Percentiles rank a stretch among this genome's conserved stretches.
Evolutionary conservation across 139 green algal genomes (phyloP).

Genomic region (Chlorella vulgaris): DNA sequence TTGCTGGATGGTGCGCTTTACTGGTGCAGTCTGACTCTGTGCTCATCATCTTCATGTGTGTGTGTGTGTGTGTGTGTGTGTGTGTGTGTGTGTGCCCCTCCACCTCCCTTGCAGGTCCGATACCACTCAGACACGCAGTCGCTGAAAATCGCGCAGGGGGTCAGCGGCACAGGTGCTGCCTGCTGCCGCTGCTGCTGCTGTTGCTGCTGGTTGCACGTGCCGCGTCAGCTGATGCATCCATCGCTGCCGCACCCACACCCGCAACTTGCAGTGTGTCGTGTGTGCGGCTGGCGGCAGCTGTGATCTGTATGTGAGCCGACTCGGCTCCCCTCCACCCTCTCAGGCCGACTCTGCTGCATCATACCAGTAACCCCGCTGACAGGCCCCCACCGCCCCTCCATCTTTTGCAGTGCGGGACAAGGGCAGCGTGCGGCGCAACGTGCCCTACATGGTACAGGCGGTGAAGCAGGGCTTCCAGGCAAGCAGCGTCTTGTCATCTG

Average conservation of each 20-base stretch:
- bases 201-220: too few species aligned
- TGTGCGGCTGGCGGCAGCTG: too few species aligned
- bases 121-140: slow-evolving; percentile 92
- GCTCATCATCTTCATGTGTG: too few species aligned
- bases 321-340: too few species aligned
- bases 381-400: background rate
- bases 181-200: background rate
- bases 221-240: too few species aligned
- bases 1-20: background rate
- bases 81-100: background rate
- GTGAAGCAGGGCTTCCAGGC: slow-evolving; percentile 93
- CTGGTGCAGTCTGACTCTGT: background rate
- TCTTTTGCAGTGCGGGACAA: slow-evolving; percentile 87
- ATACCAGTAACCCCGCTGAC: background rate
- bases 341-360: background rate
- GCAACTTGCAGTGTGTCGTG: too few species aligned
- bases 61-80: too few species aligned
- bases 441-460: slow-evolving; percentile 90
- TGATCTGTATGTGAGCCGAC: too few species aligned
- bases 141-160: slow-evolving; percentile 98
- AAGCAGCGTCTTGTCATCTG: background rate
- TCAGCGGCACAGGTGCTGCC: slow-evolving; percentile 74
- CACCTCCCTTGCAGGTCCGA: slow-evolving; percentile 41
- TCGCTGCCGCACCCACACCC: too few species aligned
- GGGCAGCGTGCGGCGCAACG: slow-evolving; percentile 75